A percentile compares a stretch with the other conserved stretches of the same genome.
Evolutionary conservation across 2,329 filamentous ascomycete genomes (phyloP).

Genomic region (Aspergillus ustus): DNA sequence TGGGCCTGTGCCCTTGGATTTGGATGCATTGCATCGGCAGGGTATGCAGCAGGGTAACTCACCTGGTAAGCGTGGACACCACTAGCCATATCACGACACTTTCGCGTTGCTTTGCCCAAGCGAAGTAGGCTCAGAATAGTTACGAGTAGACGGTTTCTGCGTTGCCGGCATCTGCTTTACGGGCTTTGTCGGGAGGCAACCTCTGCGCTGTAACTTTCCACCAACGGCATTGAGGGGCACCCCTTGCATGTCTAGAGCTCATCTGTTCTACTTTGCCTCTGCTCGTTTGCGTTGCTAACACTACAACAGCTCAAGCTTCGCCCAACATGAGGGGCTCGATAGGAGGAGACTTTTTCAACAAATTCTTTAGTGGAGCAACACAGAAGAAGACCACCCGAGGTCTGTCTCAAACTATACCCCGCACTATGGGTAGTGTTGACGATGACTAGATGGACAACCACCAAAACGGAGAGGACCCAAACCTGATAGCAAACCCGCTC

Average conservation of each 20-base stretch:
- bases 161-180: background rate
- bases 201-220: background rate
- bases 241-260: background rate
- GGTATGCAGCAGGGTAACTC: constrained; percentile 18
- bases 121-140: background rate
- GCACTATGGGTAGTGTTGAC: background rate
- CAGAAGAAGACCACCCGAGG: constrained; percentile 79
- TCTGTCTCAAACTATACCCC: constrained; percentile 40
- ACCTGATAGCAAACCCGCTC: constrained; percentile 91
- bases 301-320: constrained; percentile 9
- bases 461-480: constrained; percentile 92
- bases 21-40: constrained; percentile 23
- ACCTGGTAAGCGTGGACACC: constrained; percentile 28
- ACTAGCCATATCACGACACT: background rate
- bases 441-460: constrained; percentile 72
- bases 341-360: constrained; percentile 48
- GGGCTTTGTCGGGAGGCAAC: background rate
- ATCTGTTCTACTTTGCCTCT: background rate
- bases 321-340: constrained; percentile 20
- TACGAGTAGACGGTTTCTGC: background rate
- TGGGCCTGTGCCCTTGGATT: constrained; percentile 34
- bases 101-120: background rate
- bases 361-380: constrained; percentile 64
- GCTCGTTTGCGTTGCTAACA: constrained; percentile 8
- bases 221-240: background rate